Evolutionary conservation across 2,329 filamentous ascomycete species (phyloP).

Genomic region (Bisporella sp.): DNA sequence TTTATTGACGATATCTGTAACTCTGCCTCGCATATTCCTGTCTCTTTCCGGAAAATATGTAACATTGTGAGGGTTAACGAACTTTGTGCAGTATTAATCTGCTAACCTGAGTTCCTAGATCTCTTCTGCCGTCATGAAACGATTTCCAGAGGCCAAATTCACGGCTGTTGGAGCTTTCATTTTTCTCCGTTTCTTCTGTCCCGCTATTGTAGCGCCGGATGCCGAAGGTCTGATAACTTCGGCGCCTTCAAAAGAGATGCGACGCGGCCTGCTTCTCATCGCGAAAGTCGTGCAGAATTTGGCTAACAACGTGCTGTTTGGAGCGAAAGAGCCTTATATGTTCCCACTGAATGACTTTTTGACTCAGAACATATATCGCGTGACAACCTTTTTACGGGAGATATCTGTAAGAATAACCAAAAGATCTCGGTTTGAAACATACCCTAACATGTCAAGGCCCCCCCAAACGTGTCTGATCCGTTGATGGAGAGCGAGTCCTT

Average conservation of each 20-base stretch:
- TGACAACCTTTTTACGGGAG: constrained; percentile 59
- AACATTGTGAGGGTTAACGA: constrained; percentile 44
- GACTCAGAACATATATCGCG: constrained; percentile 59
- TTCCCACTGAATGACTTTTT: constrained; percentile 63
- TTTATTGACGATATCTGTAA: constrained; percentile 66
- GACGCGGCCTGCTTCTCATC: constrained; percentile 59
- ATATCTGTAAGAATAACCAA: constrained; percentile 47
- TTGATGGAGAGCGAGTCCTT: constrained; percentile 43
- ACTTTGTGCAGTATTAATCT: neutral
- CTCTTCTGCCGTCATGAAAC: constrained; percentile 52
- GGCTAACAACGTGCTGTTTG: constrained; percentile 66
- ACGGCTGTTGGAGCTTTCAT: constrained; percentile 66
- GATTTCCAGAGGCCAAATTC: constrained; percentile 64
- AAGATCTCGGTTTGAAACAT: too few relatives aligned
- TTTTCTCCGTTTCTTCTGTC: constrained; percentile 66
- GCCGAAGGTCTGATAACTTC: constrained; percentile 56
- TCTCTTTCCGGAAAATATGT: constrained; percentile 60
- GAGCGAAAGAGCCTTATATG: constrained; percentile 68
- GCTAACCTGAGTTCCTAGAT: constrained; percentile 36
- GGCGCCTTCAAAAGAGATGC: constrained; percentile 60
- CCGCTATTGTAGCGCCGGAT: constrained; percentile 64
- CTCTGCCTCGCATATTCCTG: constrained; percentile 53
- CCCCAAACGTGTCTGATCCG: constrained; percentile 40
- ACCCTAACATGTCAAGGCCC: constrained; percentile 30
- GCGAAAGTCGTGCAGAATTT: constrained; percentile 67